phyloP scores from a whole-genome alignment of 202 grass and related monocot species.

The Carex arenaria region DNA sequence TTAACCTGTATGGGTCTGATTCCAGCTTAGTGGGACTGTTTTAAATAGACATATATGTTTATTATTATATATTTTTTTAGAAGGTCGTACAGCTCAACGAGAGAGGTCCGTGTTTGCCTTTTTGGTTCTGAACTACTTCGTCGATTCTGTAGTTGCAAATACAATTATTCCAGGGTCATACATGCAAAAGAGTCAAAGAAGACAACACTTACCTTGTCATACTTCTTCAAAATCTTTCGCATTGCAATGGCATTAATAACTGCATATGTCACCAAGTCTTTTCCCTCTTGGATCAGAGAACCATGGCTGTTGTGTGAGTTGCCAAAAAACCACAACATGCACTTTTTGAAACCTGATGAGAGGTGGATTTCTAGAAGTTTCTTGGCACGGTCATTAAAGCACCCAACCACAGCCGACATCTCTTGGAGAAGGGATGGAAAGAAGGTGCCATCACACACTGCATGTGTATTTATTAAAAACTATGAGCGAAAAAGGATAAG shows the following conservation, averaged over 20 bases:
- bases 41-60: not conserved
- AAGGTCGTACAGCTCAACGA: not conserved
- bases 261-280: conserved; percentile 80
- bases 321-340: conserved; percentile 37
- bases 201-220: conserved; percentile 53
- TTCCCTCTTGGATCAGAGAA: conserved; percentile 56
- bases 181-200: not conserved
- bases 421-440: conserved; percentile 69
- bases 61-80: not conserved
- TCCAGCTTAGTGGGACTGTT: not conserved
- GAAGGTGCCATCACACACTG: conserved; percentile 84
- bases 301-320: conserved; percentile 44
- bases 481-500: not conserved
- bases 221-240: conserved; percentile 89
- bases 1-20: no score
- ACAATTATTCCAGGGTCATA: not conserved
- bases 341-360: conserved; percentile 68
- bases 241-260: conserved; percentile 80
- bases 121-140: not conserved
- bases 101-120: not conserved
- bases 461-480: conserved; percentile 8
- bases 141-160: not conserved
- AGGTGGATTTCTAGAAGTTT: conserved; percentile 62
- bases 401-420: conserved; percentile 69
- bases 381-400: conserved; percentile 71